phyloP scores from a whole-genome alignment of 2,329 filamentous ascomycete species.

The Setomelanomma holmii region DNA sequence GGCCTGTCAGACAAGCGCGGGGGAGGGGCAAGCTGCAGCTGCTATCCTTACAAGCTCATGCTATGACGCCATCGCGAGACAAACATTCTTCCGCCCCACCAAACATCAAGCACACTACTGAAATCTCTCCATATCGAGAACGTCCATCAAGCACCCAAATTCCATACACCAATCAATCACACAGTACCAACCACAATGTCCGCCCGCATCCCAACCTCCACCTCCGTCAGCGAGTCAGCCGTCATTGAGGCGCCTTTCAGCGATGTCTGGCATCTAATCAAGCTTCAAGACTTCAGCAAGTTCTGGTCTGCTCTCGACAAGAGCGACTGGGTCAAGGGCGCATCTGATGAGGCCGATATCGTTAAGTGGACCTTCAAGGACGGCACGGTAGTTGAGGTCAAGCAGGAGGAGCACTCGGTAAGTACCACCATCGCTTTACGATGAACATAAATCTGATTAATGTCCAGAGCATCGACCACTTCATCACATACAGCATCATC shows the following conservation, averaged over 20 bases:
- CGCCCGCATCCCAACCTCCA: constrained; percentile 66
- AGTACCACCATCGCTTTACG: constrained; percentile 26
- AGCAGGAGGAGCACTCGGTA: constrained; percentile 78
- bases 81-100: constrained; percentile 20
- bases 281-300: constrained; percentile 71
- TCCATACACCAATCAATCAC: neutral
- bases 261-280: constrained; percentile 76
- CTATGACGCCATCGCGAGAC: constrained; percentile 24
- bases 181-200: constrained; percentile 29
- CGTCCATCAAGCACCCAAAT: neutral
- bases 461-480: constrained; percentile 71
- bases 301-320: constrained; percentile 71
- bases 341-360: constrained; percentile 69
- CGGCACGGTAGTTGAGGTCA: constrained; percentile 71
- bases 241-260: constrained; percentile 73
- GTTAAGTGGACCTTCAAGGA: constrained; percentile 76
- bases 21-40: constrained; percentile 37
- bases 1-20: constrained; percentile 14
- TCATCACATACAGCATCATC: constrained; percentile 77
- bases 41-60: constrained; percentile 12
- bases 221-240: constrained; percentile 69
- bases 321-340: constrained; percentile 69
- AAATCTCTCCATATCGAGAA: neutral
- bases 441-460: neutral
- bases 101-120: constrained; percentile 20